Conservation (phyloP, 306 rosid genomes). For the Abrus pulchellus region DNA sequence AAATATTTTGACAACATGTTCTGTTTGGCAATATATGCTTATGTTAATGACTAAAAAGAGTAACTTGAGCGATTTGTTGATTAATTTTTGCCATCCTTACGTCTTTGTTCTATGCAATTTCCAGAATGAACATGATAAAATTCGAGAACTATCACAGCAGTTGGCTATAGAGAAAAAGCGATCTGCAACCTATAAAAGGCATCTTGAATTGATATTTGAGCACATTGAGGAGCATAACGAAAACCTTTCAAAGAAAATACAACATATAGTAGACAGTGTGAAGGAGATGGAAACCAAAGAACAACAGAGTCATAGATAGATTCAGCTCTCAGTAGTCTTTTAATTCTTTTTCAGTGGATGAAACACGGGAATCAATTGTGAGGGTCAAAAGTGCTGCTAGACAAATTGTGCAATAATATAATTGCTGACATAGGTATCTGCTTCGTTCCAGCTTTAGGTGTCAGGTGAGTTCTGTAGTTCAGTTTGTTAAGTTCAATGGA, state of each 20-base stretch:
- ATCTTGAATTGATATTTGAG: constrained; percentile 88
- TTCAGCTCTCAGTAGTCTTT: constrained; percentile 33
- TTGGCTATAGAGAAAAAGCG: constrained; percentile 89
- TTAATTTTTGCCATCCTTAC: constrained; percentile 25
- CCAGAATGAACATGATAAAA: constrained; percentile 92
- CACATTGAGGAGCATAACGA: constrained; percentile 90
- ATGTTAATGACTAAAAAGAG: constrained; percentile 17
- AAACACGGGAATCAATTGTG: constrained; percentile 33
- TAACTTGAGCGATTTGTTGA: constrained; percentile 5
- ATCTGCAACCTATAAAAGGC: constrained; percentile 90
- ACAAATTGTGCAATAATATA: constrained; percentile 38
- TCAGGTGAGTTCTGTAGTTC: constrained; percentile 53
- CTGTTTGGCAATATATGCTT: constrained; percentile 7
- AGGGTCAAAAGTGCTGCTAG: constrained; percentile 47
- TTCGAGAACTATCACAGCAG: constrained; percentile 92
- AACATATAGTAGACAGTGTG: constrained; percentile 86
- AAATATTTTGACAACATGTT: constrained; percentile 21
- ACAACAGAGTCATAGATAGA: constrained; percentile 66
- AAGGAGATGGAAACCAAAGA: constrained; percentile 83
- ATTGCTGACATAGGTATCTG: constrained; percentile 46
- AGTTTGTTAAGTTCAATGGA: constrained; percentile 38
- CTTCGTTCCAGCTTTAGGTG: constrained; percentile 49
- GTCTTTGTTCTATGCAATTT: constrained; percentile 41
- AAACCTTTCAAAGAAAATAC: constrained; percentile 85
- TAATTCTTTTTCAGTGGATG: constrained; percentile 26